A percentile compares a stretch with the other conserved stretches of the same genome.
Evolutionary conservation across 148 eudicot species (phyloP).

Genomic region (Talinum fruticosum): DNA sequence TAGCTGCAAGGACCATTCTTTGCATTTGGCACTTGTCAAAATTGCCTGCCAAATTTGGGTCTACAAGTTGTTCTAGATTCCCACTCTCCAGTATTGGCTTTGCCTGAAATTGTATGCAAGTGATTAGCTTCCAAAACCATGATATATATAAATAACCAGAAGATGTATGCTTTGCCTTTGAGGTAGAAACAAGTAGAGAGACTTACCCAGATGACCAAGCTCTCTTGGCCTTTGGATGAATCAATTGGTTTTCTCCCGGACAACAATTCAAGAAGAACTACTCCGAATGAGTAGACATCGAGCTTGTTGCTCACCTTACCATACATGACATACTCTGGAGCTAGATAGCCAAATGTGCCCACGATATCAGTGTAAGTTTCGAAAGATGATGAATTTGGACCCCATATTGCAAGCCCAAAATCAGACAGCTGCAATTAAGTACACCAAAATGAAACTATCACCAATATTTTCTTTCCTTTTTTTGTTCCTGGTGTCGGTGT

Average conservation of each 20-base stretch:
- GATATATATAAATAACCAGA: neutral
- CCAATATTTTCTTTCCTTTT: neutral
- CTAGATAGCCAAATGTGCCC: constrained; percentile 95
- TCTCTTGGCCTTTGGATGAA: constrained; percentile 62
- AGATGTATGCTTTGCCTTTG: neutral
- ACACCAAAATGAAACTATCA: neutral
- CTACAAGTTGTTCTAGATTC: constrained; percentile 54
- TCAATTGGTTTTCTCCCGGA: constrained; percentile 80
- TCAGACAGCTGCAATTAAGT: constrained; percentile 57
- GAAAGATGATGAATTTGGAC: constrained; percentile 47
- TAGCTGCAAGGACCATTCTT: constrained; percentile 77
- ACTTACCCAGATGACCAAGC: constrained; percentile 98
- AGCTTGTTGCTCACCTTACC: constrained; percentile 92
- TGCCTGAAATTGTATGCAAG: constrained; percentile 46
- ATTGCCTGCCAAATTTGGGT: constrained; percentile 48
- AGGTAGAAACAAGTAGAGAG: neutral
- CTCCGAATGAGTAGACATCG: constrained; percentile 91
- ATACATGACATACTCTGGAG: constrained; percentile 98
- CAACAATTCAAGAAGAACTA: constrained; percentile 84
- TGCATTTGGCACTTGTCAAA: constrained; percentile 55
- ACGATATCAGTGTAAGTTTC: constrained; percentile 67
- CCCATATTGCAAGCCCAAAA: constrained; percentile 93
- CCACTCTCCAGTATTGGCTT: constrained; percentile 69
- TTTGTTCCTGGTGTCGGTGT: neutral
- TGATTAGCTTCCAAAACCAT: constrained; percentile 9